These are phyloP conservation scores for Alloteropsis semialata DNA, from an alignment of 176 grass and related monocot genomes.

Conservation along the genomic window DNA sequence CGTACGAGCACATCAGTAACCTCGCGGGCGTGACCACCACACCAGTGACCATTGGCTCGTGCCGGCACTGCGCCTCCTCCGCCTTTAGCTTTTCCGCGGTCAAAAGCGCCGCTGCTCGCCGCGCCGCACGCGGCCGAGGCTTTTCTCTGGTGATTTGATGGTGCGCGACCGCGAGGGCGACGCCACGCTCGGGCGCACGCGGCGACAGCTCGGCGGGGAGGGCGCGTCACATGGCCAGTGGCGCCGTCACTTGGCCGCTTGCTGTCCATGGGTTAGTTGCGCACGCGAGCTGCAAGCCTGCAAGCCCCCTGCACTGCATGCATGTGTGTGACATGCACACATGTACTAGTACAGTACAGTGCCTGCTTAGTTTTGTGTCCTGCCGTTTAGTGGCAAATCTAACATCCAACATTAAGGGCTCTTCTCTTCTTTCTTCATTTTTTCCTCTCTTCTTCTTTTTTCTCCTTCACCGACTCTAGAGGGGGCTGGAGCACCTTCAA, in stretches of 20 bases:
- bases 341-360: too few relatives aligned
- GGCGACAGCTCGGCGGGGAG: background rate
- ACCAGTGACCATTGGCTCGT: background rate
- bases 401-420: too few relatives aligned
- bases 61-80: background rate
- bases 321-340: background rate
- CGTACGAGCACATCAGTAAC: conserved; percentile 23
- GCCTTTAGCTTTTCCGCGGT: background rate
- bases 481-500: too few relatives aligned
- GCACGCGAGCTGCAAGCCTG: background rate
- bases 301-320: too few relatives aligned
- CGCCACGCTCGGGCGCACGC: background rate
- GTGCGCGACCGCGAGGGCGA: background rate
- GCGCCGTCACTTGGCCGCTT: conserved; percentile 20
- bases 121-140: background rate
- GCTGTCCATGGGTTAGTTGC: conserved; percentile 10
- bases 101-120: too few relatives aligned
- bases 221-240: conserved; percentile 27
- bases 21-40: conserved; percentile 13
- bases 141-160: background rate
- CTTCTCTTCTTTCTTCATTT: too few relatives aligned
- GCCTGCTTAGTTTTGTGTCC: too few relatives aligned
- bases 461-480: too few relatives aligned
- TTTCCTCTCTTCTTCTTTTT: too few relatives aligned
- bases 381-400: too few relatives aligned